Conservation (phyloP, 75 land plant genomes). For the Cupressus sempervirens region DNA sequence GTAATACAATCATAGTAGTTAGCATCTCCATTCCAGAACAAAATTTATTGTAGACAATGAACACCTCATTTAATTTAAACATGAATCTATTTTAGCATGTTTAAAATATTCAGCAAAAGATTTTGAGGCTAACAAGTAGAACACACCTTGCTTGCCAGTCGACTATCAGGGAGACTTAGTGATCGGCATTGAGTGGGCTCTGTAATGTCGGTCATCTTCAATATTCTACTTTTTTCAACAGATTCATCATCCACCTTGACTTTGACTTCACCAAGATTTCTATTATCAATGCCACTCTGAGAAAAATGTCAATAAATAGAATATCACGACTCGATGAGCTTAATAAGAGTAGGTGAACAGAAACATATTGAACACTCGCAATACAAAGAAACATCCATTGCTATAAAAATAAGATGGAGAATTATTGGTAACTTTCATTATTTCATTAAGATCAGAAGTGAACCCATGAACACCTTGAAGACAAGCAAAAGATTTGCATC, state of each 20-base stretch:
- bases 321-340: not conserved
- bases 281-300: slow-evolving; percentile 56
- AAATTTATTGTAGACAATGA: not conserved
- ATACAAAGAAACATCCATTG: not conserved
- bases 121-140: not conserved
- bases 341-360: not conserved
- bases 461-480: not conserved
- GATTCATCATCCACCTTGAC: slow-evolving; percentile 17
- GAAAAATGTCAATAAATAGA: not conserved
- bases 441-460: not conserved
- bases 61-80: not conserved
- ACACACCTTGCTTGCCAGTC: slow-evolving; percentile 26
- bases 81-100: not conserved
- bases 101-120: not conserved
- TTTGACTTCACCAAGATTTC: slow-evolving; percentile 41
- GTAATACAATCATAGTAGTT: not conserved
- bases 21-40: not conserved
- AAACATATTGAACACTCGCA: not conserved
- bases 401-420: not conserved
- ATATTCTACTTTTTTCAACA: slow-evolving; percentile 15
- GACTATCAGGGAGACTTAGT: slow-evolving; percentile 19
- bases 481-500: not conserved
- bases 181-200: slow-evolving; percentile 25
- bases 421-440: not conserved
- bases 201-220: slow-evolving; percentile 21